Conservation (phyloP, 2,329 filamentous ascomycete species). For the Rugonectria rugulosa region DNA sequence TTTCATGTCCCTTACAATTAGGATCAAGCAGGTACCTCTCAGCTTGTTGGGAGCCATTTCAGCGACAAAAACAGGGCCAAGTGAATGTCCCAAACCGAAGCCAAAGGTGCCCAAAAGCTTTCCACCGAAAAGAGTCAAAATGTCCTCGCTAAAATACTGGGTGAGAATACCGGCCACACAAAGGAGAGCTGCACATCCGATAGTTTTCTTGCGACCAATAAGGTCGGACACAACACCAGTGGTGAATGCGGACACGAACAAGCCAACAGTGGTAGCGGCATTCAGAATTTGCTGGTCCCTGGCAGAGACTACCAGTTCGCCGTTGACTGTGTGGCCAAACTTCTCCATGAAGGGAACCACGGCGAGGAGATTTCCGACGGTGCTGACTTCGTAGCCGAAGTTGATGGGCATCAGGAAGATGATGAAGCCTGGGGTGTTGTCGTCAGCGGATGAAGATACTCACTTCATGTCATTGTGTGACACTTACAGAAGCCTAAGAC, state of each 20-base stretch:
- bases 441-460: too few species aligned
- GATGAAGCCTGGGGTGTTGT: slow-evolving; percentile 27
- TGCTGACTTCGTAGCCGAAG: slow-evolving; percentile 40
- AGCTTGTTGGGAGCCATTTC: slow-evolving; percentile 43
- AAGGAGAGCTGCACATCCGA: slow-evolving; percentile 32
- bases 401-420: slow-evolving; percentile 41
- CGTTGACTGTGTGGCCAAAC: slow-evolving; percentile 34
- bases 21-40: slow-evolving; percentile 39
- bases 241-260: slow-evolving; percentile 40
- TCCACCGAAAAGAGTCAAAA: slow-evolving; percentile 40
- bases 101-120: slow-evolving; percentile 41
- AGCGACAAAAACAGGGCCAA: slow-evolving; percentile 43
- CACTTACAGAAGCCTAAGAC: slow-evolving; percentile 29
- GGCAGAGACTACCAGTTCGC: slow-evolving; percentile 32
- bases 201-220: slow-evolving; percentile 38
- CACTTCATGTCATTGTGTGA: fast-evolving
- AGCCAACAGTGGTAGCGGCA: slow-evolving; percentile 39
- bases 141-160: slow-evolving; percentile 35
- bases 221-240: slow-evolving; percentile 39
- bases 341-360: slow-evolving; percentile 36
- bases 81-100: slow-evolving; percentile 42
- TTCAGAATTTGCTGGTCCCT: slow-evolving; percentile 42
- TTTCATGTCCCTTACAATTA: slow-evolving; percentile 29
- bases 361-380: slow-evolving; percentile 41
- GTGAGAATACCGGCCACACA: slow-evolving; percentile 36